phyloP scores from a whole-genome alignment of 2,329 filamentous ascomycete species.

The Seiridium unicorne region DNA sequence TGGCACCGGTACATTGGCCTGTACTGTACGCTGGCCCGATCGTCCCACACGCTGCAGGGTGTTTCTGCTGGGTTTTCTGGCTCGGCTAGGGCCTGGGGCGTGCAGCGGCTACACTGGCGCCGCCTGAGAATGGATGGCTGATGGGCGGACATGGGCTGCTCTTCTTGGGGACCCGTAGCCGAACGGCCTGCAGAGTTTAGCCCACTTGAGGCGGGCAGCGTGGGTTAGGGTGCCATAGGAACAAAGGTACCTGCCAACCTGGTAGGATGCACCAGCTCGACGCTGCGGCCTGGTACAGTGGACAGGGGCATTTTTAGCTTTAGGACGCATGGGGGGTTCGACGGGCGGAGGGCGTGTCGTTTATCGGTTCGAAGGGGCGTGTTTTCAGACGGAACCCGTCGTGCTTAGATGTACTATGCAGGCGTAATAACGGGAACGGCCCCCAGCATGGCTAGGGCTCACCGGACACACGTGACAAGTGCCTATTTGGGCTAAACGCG shows the following conservation, averaged over 20 bases:
- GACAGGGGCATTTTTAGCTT: neutral
- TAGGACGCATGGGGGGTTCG: neutral
- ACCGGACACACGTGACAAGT: neutral
- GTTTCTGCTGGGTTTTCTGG: too few species aligned
- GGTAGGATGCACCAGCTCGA: neutral
- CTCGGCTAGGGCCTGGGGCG: too few species aligned
- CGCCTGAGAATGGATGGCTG: too few species aligned
- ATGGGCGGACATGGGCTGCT: neutral
- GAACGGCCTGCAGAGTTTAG: neutral
- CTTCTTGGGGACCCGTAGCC: neutral
- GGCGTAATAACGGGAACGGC: neutral
- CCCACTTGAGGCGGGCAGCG: neutral
- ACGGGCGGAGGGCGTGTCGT: too few species aligned
- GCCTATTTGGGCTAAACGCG: too few species aligned
- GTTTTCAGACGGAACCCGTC: neutral
- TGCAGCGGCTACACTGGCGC: neutral
- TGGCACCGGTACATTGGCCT: too few species aligned
- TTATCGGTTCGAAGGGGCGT: neutral
- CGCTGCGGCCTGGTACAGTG: neutral
- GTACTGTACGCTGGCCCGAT: too few species aligned
- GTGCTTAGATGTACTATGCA: neutral
- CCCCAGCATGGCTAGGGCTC: too few species aligned
- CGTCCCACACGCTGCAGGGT: too few species aligned
- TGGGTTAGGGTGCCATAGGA: conserved; percentile 1
- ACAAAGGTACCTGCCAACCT: neutral